phyloP scores from a whole-genome alignment of 805 yeast species.

The Candida gorgasii region DNA sequence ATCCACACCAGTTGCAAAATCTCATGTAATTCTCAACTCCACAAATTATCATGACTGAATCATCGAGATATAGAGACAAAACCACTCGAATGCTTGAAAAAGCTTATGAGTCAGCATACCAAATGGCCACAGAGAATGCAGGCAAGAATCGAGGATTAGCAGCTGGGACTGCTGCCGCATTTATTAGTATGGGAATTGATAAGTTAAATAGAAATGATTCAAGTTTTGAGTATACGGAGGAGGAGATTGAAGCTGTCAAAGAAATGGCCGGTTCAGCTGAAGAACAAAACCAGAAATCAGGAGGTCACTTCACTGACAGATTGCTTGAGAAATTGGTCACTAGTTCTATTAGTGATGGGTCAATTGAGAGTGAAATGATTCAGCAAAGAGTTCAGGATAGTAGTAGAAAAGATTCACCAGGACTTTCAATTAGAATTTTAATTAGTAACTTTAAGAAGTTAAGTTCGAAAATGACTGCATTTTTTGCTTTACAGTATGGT shows the following conservation, averaged over 20 bases:
- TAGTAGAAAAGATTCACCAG: conserved; percentile 45
- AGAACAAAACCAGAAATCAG: conserved; percentile 11
- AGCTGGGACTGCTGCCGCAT: conserved; percentile 38
- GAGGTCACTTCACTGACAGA: conserved; percentile 56
- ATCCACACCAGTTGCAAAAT: background rate
- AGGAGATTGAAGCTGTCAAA: conserved; percentile 26
- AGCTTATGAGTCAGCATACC: conserved; percentile 26
- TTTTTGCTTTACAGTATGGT: conserved; percentile 64
- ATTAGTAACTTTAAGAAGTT: conserved; percentile 58
- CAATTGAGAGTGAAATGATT: conserved; percentile 49
- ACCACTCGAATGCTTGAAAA: conserved; percentile 18
- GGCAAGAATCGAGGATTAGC: conserved; percentile 34
- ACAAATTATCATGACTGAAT: conserved; percentile 3
- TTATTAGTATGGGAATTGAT: conserved; percentile 34
- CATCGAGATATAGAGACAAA: conserved; percentile 11
- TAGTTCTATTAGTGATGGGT: conserved; percentile 49
- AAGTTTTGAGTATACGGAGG: conserved; percentile 22
- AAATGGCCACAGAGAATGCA: conserved; percentile 25
- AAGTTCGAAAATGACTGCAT: conserved; percentile 53
- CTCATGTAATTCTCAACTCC: conserved; percentile 7
- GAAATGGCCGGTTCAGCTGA: conserved; percentile 32
- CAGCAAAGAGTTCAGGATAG: conserved; percentile 46
- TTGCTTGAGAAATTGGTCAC: conserved; percentile 54
- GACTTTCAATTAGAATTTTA: conserved; percentile 57
- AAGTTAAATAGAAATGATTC: conserved; percentile 16